A percentile compares a stretch with the other conserved stretches of the same genome.
phyloP scores from a whole-genome alignment of 441 rosid genomes.

The Sinapis alba region DNA sequence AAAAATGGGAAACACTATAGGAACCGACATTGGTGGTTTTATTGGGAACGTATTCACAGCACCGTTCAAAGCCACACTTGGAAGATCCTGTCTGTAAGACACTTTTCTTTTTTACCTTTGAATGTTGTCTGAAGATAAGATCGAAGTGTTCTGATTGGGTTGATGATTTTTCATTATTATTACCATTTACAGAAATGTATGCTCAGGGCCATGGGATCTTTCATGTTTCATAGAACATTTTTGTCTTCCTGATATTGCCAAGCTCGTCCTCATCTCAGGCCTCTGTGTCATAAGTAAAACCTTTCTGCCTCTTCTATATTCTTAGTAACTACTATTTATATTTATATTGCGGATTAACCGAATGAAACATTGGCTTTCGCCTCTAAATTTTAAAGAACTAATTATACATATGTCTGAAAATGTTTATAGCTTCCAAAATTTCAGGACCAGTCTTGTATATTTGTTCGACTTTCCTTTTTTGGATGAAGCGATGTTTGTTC shows the following conservation, averaged over 20 bases:
- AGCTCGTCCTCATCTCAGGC: slow-evolving; percentile 56
- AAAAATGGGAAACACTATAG: slow-evolving; percentile 55
- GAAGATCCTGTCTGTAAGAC: slow-evolving; percentile 65
- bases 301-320: not conserved
- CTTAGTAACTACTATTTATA: not conserved
- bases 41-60: slow-evolving; percentile 57
- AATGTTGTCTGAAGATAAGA: slow-evolving; percentile 6
- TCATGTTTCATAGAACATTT: slow-evolving; percentile 76
- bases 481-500: not conserved
- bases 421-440: not conserved
- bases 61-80: slow-evolving; percentile 66
- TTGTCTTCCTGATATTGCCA: slow-evolving; percentile 64
- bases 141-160: not conserved
- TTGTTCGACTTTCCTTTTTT: not conserved
- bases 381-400: too few relatives aligned
- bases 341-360: not conserved
- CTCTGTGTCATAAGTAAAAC: slow-evolving; percentile 67
- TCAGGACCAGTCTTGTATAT: not conserved
- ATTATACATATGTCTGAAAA: not conserved
- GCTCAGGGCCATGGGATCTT: slow-evolving; percentile 75
- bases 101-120: not conserved
- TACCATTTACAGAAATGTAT: slow-evolving; percentile 53
- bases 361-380: too few relatives aligned
- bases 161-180: not conserved
- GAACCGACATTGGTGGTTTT: slow-evolving; percentile 54